These are phyloP conservation scores for Apiotrichum sp. DNA, from an alignment of 1,284 basidiomycete genomes.

Conservation along the genomic window DNA sequence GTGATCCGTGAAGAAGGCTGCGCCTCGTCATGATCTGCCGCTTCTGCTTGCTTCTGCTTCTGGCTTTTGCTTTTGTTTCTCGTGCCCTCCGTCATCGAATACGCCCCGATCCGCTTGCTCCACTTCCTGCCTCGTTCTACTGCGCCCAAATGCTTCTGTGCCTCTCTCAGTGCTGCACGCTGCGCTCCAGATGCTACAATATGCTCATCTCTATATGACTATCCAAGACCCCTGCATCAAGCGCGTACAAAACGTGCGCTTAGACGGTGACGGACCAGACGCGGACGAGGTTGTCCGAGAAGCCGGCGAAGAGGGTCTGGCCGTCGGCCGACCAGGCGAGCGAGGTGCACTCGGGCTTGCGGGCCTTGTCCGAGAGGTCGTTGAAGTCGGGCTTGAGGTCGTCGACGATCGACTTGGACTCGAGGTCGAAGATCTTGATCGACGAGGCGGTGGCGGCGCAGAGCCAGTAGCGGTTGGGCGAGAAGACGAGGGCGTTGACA, in stretches of 20 bases:
- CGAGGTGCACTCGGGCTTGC: slow-evolving; percentile 91
- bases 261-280: slow-evolving; percentile 75
- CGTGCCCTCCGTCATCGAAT: no score
- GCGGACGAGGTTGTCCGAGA: slow-evolving; percentile 84
- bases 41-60: no score
- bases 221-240: slow-evolving; percentile 1
- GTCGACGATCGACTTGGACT: slow-evolving; percentile 99
- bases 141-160: no score
- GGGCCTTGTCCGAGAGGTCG: slow-evolving; percentile 63
- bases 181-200: background rate
- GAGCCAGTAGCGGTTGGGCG: slow-evolving; percentile 99
- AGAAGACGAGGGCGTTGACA: slow-evolving; percentile 99
- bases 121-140: no score
- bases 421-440: slow-evolving; percentile 98
- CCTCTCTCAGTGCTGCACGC: background rate
- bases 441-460: slow-evolving; percentile 97
- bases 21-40: no score
- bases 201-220: background rate
- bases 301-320: slow-evolving; percentile 92
- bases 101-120: no score
- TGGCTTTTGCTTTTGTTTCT: no score
- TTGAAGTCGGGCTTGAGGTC: slow-evolving; percentile 88
- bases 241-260: slow-evolving; percentile 16
- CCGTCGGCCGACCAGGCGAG: slow-evolving; percentile 99
- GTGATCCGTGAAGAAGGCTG: no score